Evolutionary conservation across 495 filamentous ascomycete genomes (phyloP), one percentile per base, ranked within the genome.

Genomic region (Sporormia fimetaria): DNA sequence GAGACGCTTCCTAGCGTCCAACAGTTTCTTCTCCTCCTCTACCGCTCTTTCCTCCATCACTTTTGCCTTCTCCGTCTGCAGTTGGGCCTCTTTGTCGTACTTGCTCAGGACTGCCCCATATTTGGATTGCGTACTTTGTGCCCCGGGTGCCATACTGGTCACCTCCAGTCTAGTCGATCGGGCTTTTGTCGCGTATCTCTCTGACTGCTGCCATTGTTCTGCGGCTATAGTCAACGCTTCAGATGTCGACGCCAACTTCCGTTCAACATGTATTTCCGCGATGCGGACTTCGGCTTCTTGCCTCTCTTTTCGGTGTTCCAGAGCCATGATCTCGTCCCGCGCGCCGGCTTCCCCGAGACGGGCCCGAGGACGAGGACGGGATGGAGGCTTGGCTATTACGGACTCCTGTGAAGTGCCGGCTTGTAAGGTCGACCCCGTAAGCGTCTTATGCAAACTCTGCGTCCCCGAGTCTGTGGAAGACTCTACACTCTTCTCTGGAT

Each of bases 21-120:
- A n/a, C n/a, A n/a, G n/a, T n/a, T n/a, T 44, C 36, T 56, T 55
- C 16, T 42, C 39, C 21, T 57, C 8, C 18, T 14, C 24, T 32
- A 14, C 29, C 17, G n/a, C 29, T 15, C n/a, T 32, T 15, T 32
- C 38, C 17, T 42, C 43, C 6, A 37, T 42, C 23, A 35, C 54
- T 33, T 28, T 50, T 16, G 16, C 44, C n/a, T 39, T 27, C 25
- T 20, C 38, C 11, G 12, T 6, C 21, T 37, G 6, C 10, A 7
- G 29, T 15, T 32, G 6, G 6, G 29, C 12, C 6, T 14, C 6
- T 15, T 7, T 32, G 6, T 32, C n/a, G 29, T 15, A 5, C 29
- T 32, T 7, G 6, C 12, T 7, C 29, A 32, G 12, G 6, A 32
- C 29, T 10, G 6, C 12, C 11, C 12, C 17, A 5, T 3, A 16